Base-by-base conservation (phyloP, 306 rosid genomes). In the Begonia loranthoides region DNA sequence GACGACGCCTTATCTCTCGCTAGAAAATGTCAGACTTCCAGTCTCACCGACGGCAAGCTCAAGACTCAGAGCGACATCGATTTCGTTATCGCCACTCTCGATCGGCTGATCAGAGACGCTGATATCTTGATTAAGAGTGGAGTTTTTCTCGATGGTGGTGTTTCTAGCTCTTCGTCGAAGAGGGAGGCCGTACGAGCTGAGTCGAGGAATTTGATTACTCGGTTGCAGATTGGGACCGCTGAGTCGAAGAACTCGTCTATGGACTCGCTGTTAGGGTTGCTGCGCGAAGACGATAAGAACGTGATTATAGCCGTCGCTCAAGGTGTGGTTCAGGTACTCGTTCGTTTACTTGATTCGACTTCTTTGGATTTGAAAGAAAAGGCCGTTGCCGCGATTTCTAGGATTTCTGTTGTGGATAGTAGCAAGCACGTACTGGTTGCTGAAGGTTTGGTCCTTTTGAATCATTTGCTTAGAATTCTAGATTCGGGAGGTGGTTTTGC, bases 241-340 rank as follows among this genome's bases (percentile, higher is more conserved):
- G 94, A 78, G 15, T 72, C 92, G 12, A 64, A 80, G 36, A 50
- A 40, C 50, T 56, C 80, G 16, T 85, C 95, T 2, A 68, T 90
- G 71, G 94, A 85, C 22, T 68, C 83, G 12, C 55, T 90, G 12
- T 34, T 82, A 15, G 49, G 53, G 14, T 46, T 90, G 10, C 72
- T 90, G 3, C 64, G 70, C 39, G 77, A 70, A 56, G 95, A 85
- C 52, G 97, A 85, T 28, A 90, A 90, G 80, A 86, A 90, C 61
- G 97, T 90, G 6, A 75, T 79, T 45, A 90, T 82, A 10, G 79
- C 87, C 0, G 95, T 86, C n/a, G 95, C 95, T 9, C 97, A 90
- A 64, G 97, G 97, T 2, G 73, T 76, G 0, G 92, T 90, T 21
- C 97, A 94, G 11, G 84, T 86, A 17, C 81, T 90, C 15, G 79